These are phyloP conservation scores for Fusarium algeriense DNA, from an alignment of 2,329 filamentous ascomycete species.

Conservation along the genomic window DNA sequence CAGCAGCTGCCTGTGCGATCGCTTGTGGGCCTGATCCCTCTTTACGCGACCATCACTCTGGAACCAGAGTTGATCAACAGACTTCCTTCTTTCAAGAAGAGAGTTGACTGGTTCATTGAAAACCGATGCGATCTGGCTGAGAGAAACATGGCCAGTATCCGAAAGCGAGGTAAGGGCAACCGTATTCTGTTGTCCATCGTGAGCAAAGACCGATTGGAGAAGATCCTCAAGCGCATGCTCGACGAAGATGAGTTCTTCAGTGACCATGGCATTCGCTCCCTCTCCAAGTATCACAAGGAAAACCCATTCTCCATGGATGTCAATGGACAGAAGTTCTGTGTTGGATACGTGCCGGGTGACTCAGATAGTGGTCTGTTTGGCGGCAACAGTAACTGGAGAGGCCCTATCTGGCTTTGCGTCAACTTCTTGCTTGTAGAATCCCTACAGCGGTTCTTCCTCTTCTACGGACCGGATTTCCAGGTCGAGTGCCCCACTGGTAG, in stretches of 20 bases:
- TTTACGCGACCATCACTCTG: constrained; percentile 91
- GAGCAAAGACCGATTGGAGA: constrained; percentile 90
- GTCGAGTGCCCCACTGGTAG: constrained; percentile 95
- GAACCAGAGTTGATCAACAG: constrained; percentile 95
- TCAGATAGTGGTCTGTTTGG: constrained; percentile 96
- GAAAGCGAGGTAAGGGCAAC: constrained; percentile 89
- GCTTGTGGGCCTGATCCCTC: constrained; percentile 90
- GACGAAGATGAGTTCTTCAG: constrained; percentile 94
- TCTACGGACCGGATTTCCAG: constrained; percentile 89
- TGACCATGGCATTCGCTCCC: constrained; percentile 88
- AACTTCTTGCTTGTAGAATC: constrained; percentile 96
- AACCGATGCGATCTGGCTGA: constrained; percentile 88
- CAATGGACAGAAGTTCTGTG: constrained; percentile 88
- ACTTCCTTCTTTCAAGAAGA: constrained; percentile 91
- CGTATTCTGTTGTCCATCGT: constrained; percentile 89
- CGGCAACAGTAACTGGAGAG: constrained; percentile 98
- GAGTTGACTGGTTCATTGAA: constrained; percentile 93
- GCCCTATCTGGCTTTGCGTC: constrained; percentile 94
- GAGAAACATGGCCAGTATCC: constrained; percentile 94
- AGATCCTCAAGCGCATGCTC: constrained; percentile 91
- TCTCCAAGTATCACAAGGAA: constrained; percentile 92
- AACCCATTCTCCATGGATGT: constrained; percentile 96
- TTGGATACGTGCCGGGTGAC: constrained; percentile 93
- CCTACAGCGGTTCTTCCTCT: constrained; percentile 94
- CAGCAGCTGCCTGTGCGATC: constrained; percentile 94